Evolutionary conservation across 2,329 filamentous ascomycete genomes (phyloP), one percentile per base, ranked within the genome.

Genomic region (Calycina marina): DNA sequence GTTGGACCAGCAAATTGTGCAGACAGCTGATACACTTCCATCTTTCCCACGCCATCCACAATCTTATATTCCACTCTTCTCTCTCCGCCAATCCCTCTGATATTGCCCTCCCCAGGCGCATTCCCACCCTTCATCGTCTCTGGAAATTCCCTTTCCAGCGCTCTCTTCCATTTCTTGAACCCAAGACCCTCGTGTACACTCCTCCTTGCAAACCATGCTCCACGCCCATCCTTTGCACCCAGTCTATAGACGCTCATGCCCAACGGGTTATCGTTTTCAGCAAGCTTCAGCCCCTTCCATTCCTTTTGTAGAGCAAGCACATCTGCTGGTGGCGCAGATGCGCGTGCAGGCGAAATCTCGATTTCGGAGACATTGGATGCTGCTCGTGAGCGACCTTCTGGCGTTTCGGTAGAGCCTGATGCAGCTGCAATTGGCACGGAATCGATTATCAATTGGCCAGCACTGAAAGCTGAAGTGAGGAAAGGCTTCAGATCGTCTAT

Each of bases 1-100:
- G 83, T 90, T 3, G 88, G 88, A 0, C 83, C 83, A 0, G 86
- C 85, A 45, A 94, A 94, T 51, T 90, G 79, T 3, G 85, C 85
- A 14, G 82, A 88, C 1, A 93, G 66, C 49, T 88, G 76, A 48
- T 82, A 93, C 4, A 93, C 82, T 57, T 82, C 69, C 32, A 80
- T 52, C 46, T 68, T 69, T 6, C 77, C 76, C 13, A 69, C 56
- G 3, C 67, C 70, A 6, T 72, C 62, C 5, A 74, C 36, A 25
- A 43, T 35, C 26, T 66, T 59, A 33, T 70, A 65, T 53, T 83
- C 84, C 8, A 93, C 61, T 39, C 69, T 66, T 49, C 66, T 72
- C 51, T 93, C 84, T 1, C 80, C 84, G 1, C 83, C 83, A 49
- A 94, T 83, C 1, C 88, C 88, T 43, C 88, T 67, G 29, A 94